Evolutionary conservation across 208 protist genomes (phyloP), one percentile per base, ranked within the genome.

Genomic region (Herpetomonas muscarum): DNA sequence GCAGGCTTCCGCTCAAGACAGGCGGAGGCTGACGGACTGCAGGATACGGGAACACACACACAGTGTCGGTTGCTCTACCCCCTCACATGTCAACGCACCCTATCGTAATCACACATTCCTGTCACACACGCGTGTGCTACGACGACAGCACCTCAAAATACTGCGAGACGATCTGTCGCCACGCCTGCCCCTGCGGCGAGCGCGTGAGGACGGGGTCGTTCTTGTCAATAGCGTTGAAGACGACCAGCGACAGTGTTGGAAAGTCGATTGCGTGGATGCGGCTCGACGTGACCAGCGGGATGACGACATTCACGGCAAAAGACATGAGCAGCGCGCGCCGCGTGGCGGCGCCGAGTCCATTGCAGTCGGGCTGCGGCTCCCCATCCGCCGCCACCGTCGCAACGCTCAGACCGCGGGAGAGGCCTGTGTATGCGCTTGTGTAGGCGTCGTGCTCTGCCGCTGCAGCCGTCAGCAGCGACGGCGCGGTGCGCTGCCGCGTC

Each of bases 231-330:
- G 79, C 67, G 10, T 61, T 65, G 64, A 85, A 85, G 17, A 90
- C 54, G 6, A 90, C 28, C 59, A 90, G 63, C 13, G 67, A 77
- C 24, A 87, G 19, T 0, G 79, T 74, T 2, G 83, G 46, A 55
- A 90, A 90, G 52, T 90, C 83, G 36, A 87, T 55, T 31, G 62
- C 13, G 17, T 70, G 31, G 26, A 90, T 74, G 44, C 67, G 64
- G 26, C 79, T 81, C 17, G 72, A 34, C 10, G 53, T n/a, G 19
- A 63, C 51, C 24, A 87, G 50, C 15, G 83, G 83, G 24, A 90
- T 60, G 19, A 87, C 54, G 22, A 87, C 74, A 25, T 90, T 85
- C 55, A 87, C 58, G 4, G 74, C 66, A 61, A 90, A 71, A 10
- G 70, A 71, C 37, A 83, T 61, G 12, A 85, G 64, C 22, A 76